Evolutionary conservation across 78 protist genomes (phyloP).

Genomic region (Pigoraptor vietnamica): DNA sequence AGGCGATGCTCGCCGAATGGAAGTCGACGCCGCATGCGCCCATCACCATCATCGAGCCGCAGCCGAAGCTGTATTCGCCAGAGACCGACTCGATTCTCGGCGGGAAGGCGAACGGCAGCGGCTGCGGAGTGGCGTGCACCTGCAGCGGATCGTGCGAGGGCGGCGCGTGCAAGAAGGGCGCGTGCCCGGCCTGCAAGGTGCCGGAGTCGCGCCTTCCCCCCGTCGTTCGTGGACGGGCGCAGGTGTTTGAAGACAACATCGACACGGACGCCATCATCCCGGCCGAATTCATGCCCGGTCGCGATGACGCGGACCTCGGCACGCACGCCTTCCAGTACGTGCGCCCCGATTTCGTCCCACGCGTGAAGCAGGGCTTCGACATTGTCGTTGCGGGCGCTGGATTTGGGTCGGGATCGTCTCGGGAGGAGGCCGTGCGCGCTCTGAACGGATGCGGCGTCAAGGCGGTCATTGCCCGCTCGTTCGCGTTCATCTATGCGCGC

Average conservation of each 20-base stretch:
- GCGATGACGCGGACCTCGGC: not conserved
- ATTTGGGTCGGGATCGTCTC: not conserved
- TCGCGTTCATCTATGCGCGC: not conserved
- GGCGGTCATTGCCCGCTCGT: not conserved
- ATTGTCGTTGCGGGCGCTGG: not conserved
- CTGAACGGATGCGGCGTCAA: not conserved
- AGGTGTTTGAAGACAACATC: not conserved
- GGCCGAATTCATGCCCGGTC: not conserved
- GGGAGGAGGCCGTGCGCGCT: conserved; percentile 6
- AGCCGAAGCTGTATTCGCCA: not conserved
- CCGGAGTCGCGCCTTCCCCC: not conserved
- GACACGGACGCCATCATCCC: conserved; percentile 11
- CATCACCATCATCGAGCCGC: not conserved
- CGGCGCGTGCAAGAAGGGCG: not conserved
- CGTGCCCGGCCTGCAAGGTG: not conserved
- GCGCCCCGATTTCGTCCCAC: not conserved
- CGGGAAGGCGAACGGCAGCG: not conserved
- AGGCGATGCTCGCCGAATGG: not conserved
- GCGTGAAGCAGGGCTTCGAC: not conserved
- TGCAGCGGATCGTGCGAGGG: not conserved
- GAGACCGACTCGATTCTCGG: not conserved
- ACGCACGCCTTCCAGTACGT: not conserved
- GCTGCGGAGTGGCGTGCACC: not conserved
- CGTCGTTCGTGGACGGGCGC: not conserved
- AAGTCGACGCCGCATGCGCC: not conserved